Evolutionary conservation across 1,284 basidiomycete species (phyloP), one percentile per base, ranked within the genome.

Genomic region (Cryptococcus neoformans): DNA sequence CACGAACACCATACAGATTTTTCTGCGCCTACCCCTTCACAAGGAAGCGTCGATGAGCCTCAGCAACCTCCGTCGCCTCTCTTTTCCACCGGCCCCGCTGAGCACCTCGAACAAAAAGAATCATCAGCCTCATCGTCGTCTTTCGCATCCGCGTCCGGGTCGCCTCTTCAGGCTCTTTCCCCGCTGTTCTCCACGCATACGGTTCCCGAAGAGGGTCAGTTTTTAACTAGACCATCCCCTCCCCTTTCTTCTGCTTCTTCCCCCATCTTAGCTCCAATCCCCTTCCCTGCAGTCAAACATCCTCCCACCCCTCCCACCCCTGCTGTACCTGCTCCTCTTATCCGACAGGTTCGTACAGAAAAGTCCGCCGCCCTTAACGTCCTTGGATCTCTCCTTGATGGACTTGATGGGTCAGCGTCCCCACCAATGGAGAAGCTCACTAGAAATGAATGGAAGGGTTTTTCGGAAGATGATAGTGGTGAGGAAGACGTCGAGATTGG

Each of bases 361-460:
- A 56, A 59, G 39, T 58, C 59, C 6, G 53, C 60, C 6, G 66
- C 62, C 10, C 62, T 73, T 4, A 53, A 59, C 16, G 62, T 71
- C 6, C 59, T 76, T 6, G 58, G 56, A 39, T 63, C 65, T 0
- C 55, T 73, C 2, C 57, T 74, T 1, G 68, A 64, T n/a, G 62
- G 55, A 2, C 45, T 53, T 2, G 16, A 28, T 1, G 28, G 28
- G 28, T 4, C 28, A 4, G 40, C 52, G 0, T 50, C 52, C 0
- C 45, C 56, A 0, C 39, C 45, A 3, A 17, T 51, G 3, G 53
- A 50, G 21, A 60, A 62, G n/a, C 28, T 50, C 5, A 46, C 53
- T 2, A 59, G 55, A 51, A 51, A 58, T n/a, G 54, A 58, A 17
- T 63, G 58, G 60, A 61, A 56, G 9, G 65, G 63, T 3, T 69